phyloP scores from a whole-genome alignment of 371 early-diverging fungal species.

The Mucor sp. region DNA sequence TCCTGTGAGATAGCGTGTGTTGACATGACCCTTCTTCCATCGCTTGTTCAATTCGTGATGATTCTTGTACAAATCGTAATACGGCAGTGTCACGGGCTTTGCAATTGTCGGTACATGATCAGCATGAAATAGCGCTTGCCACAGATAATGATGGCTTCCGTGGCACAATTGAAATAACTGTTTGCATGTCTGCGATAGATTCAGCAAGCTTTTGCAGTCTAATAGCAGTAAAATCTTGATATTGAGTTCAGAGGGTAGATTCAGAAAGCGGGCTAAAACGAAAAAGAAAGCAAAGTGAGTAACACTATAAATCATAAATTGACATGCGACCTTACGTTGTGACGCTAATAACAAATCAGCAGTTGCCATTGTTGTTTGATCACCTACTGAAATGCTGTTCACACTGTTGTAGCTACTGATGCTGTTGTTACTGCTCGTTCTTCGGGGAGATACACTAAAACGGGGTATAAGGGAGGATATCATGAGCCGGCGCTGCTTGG shows the following conservation, averaged over 20 bases:
- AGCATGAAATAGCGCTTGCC: constrained; percentile 21
- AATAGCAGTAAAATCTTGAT: constrained; percentile 13
- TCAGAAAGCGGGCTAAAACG: neutral
- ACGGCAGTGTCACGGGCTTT: constrained; percentile 7
- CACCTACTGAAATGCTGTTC: neutral
- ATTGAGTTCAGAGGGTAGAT: constrained; percentile 19
- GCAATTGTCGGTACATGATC: constrained; percentile 6
- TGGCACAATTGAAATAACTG: constrained; percentile 13
- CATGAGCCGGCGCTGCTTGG: constrained; percentile 20
- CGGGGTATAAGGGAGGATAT: constrained; percentile 21
- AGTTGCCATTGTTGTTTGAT: neutral
- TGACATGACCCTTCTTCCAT: constrained; percentile 25
- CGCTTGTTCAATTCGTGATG: constrained; percentile 14
- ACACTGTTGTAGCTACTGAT: neutral
- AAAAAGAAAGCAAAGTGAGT: neutral
- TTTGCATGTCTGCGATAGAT: constrained; percentile 19
- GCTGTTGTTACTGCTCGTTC: neutral
- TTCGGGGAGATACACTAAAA: constrained; percentile 6
- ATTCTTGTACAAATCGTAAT: constrained; percentile 22
- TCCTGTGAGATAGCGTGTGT: constrained; percentile 54
- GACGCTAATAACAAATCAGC: neutral
- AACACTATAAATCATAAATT: neutral
- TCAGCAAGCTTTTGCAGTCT: constrained; percentile 13
- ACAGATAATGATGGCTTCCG: constrained; percentile 14
- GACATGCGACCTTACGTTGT: constrained; percentile 6